Percentiles rank a stretch among this genome's conserved stretches.
phyloP scores from a whole-genome alignment of 2,329 filamentous ascomycete genomes.

The Penicillium sp. region DNA sequence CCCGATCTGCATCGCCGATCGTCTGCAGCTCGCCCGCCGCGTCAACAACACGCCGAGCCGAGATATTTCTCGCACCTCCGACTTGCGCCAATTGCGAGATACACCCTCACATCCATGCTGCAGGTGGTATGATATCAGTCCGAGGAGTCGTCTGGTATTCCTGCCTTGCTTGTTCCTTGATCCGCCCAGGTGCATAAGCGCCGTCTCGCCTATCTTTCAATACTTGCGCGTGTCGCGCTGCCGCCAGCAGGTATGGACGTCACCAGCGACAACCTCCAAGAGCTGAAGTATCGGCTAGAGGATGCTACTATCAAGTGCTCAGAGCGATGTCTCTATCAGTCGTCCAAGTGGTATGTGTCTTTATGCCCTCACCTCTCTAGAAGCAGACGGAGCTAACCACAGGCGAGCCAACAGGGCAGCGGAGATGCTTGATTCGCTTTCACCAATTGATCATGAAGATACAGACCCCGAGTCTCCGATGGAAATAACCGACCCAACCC shows the following conservation, averaged over 20 bases:
- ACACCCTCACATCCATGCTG: neutral
- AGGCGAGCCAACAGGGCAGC: conserved; percentile 71
- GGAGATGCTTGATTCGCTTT: conserved; percentile 85
- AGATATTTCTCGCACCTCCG: conserved; percentile 10
- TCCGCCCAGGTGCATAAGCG: neutral
- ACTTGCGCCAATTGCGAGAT: neutral
- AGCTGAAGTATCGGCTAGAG: conserved; percentile 76
- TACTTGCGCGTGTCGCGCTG: neutral
- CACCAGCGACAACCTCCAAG: conserved; percentile 48
- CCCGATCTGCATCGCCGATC: neutral
- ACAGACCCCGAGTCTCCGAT: conserved; percentile 64
- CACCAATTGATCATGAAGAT: conserved; percentile 60
- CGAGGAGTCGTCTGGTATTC: neutral
- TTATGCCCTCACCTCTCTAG: neutral
- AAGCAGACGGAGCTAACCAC: conserved; percentile 14
- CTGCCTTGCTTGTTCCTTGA: neutral
- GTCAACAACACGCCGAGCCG: conserved; percentile 15
- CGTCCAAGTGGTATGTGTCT: conserved; percentile 80
- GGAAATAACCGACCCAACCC: conserved; percentile 57
- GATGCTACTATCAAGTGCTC: conserved; percentile 89
- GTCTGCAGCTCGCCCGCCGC: neutral
- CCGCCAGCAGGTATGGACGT: conserved; percentile 36
- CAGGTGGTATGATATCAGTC: neutral
- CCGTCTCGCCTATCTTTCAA: neutral
- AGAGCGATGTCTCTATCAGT: conserved; percentile 92